These are phyloP conservation scores for Cyberlindnera maritima DNA, from an alignment of 805 yeast genomes.

Conservation along the genomic window DNA sequence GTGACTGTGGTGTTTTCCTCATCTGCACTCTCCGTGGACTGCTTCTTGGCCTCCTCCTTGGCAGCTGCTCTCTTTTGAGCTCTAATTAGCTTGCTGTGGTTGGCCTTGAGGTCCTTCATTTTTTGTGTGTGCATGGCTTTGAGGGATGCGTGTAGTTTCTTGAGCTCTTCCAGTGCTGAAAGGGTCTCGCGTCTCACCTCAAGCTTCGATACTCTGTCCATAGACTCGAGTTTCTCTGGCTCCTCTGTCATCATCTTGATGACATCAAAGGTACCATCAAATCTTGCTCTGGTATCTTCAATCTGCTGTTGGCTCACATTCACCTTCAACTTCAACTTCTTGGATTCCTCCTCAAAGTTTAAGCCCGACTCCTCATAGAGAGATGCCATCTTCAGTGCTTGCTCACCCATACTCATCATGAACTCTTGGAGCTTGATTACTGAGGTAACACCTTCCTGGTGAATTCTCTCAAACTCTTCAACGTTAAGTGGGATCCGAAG, in stretches of 20 bases:
- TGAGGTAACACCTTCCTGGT: conserved; percentile 40
- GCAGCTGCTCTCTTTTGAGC: conserved; percentile 23
- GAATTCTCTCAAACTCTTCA: conserved; percentile 42
- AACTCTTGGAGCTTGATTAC: conserved; percentile 42
- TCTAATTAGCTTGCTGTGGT: conserved; percentile 13
- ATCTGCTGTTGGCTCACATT: conserved; percentile 27
- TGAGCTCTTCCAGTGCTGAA: conserved; percentile 17
- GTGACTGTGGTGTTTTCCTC: not conserved
- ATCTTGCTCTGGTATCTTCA: conserved; percentile 24
- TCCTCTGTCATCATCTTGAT: conserved; percentile 28
- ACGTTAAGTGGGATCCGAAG: conserved; percentile 45
- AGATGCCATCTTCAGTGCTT: conserved; percentile 40
- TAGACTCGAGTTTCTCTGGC: conserved; percentile 12
- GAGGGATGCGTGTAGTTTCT: conserved; percentile 18
- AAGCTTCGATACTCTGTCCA: conserved; percentile 31
- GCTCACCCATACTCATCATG: conserved; percentile 44
- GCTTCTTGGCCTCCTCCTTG: conserved; percentile 12
- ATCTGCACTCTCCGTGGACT: not conserved
- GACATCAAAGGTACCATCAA: conserved; percentile 30
- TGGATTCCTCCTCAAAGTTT: conserved; percentile 51
- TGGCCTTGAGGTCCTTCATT: conserved; percentile 28
- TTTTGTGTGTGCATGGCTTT: conserved; percentile 28
- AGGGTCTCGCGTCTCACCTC: conserved; percentile 30
- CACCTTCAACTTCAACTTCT: conserved; percentile 36
- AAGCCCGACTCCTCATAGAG: conserved; percentile 44